Conservation (phyloP, 2,329 filamentous ascomycete species). For the Microdochium trichocladiopsis region DNA sequence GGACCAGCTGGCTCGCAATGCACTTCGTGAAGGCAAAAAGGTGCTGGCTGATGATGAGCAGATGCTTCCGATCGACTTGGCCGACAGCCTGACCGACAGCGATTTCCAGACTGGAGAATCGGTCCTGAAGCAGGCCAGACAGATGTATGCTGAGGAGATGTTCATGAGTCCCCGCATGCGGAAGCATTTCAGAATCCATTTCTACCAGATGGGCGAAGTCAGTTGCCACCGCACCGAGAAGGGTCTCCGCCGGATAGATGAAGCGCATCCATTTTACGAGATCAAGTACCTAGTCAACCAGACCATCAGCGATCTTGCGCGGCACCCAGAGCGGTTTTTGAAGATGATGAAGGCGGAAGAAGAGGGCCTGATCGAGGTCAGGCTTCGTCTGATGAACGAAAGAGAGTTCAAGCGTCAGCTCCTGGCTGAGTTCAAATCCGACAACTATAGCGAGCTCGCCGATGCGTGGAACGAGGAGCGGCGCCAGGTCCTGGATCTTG, state of each 20-base stretch:
- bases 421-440: constrained; percentile 79
- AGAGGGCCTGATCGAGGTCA: constrained; percentile 84
- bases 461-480: constrained; percentile 92
- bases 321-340: constrained; percentile 81
- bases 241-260: constrained; percentile 86
- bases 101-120: constrained; percentile 70
- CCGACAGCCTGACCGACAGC: constrained; percentile 67
- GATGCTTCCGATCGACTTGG: constrained; percentile 76
- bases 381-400: constrained; percentile 68
- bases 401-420: constrained; percentile 71
- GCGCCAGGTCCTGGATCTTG: constrained; percentile 74
- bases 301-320: constrained; percentile 72
- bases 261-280: constrained; percentile 93
- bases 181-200: constrained; percentile 75
- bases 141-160: constrained; percentile 88
- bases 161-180: constrained; percentile 83
- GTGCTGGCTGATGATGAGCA: constrained; percentile 79
- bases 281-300: constrained; percentile 95
- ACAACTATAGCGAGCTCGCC: constrained; percentile 90
- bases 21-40: constrained; percentile 68
- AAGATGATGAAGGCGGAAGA: constrained; percentile 98
- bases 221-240: constrained; percentile 91
- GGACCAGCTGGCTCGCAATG: constrained; percentile 83
- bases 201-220: constrained; percentile 76
- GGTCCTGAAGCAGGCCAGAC: constrained; percentile 72